Base-by-base conservation (phyloP, 2,329 filamentous ascomycete genomes). In the Aspergillus cejpii region DNA sequence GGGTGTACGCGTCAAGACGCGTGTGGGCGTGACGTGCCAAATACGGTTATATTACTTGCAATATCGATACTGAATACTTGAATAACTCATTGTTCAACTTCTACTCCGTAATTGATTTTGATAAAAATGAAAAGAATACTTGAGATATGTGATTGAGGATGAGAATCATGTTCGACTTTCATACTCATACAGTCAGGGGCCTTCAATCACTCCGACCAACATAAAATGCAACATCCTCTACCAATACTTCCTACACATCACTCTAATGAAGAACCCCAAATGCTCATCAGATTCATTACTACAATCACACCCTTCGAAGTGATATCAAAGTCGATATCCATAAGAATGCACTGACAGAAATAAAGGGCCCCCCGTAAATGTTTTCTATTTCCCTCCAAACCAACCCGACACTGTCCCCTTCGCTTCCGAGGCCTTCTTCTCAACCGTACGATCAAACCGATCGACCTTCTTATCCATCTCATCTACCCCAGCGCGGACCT, bases 321-420 rank as follows among this genome's bases (percentile, higher is more conserved):
- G 8, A 4, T 5, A 24, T 24, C 23, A 8, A 24, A 24, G 8
- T 5, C 8, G 23, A 24, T 24, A 24, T 24, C 23, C 23, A 24
- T 24, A 5, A 24, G 23, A 24, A n/a, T n/a, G n/a, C n/a, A n/a
- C n/a, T n/a, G n/a, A n/a, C n/a, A n/a, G n/a, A n/a, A n/a, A n/a
- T n/a, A n/a, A n/a, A n/a, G n/a, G n/a, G n/a, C n/a, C n/a, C n/a
- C n/a, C n/a, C n/a, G n/a, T n/a, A n/a, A n/a, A n/a, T n/a, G n/a
- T n/a, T n/a, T n/a, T n/a, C n/a, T 58, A 65, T 51, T 63, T 64
- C 17, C 14, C 14, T 37, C 88, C 84, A 61, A 96, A 94, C 90
- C 89, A 96, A 65, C 85, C 79, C 33, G 84, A 86, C 58, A 94
- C 68, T 52, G 85, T 84, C 59, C 81, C 80, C 81, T 95, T 95